Evolutionary conservation across 116 monocot species (phyloP), one percentile per base, ranked within the genome.

Genomic region (Trichopus zeylanicus): DNA sequence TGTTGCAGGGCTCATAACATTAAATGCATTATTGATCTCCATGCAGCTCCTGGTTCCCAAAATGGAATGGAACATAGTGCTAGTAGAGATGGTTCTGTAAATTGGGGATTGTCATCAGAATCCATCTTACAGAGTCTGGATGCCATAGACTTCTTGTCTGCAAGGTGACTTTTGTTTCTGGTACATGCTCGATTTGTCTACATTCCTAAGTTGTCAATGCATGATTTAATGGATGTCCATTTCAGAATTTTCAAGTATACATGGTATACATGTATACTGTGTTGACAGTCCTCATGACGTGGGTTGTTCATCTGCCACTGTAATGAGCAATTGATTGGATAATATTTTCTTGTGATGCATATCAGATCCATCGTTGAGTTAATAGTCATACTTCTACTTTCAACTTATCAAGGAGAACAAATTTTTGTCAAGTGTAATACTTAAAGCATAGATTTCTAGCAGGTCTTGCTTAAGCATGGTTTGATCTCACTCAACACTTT

Each of bases 31-130:
- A 79, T 92, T 75, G 92, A 92, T 79, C 87, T 92, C 29, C 92
- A 92, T 81, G 83, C 87, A 46, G 92, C 84, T 48, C 92, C 87
- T 68, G 92, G 87, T 13, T 92, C 92, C 7, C 92, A 92, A 58
- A 92, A 92, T 67, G 92, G 87, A 48, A 81, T 79, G 84, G 87
- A 92, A 55, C 92, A 92, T 69, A 92, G 87, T 79, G 92, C 84
- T 19, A 88, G 88, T 34, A 74, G 80, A 72, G 83, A 88, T 74
- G 87, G 87, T 55, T 92, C 81, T 16, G 61, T 81, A 52, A 64
- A 71, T 37, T 92, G 92, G 84, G 65, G 77, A 35, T 55, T 42
- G 31, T 73, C 75, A 58, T 46, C 72, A 21, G 61, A 73, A 29
- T 68, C 84, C 55, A 65, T 87, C 37, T 65, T 62, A 61, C 65